Evolutionary conservation across 768 basidiomycete species (phyloP).

Genomic region (Mycena chlorophos): DNA sequence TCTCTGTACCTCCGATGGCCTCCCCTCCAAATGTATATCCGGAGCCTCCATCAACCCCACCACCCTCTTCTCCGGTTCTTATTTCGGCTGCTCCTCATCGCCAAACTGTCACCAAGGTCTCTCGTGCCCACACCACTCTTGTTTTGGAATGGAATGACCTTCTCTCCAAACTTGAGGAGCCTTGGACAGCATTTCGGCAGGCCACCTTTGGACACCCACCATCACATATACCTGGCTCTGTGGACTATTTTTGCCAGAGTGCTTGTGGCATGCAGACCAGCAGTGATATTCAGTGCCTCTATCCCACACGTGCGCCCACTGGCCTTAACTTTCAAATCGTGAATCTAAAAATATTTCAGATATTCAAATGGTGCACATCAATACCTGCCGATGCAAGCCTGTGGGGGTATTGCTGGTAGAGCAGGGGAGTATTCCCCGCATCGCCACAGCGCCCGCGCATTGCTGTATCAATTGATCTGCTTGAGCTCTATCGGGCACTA

Average conservation of each 20-base stretch:
- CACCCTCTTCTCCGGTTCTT: neutral
- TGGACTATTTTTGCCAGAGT: neutral
- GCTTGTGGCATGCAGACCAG: neutral
- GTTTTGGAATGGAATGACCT: neutral
- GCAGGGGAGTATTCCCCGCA: neutral
- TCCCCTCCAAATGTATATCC: neutral
- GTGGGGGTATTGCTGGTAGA: neutral
- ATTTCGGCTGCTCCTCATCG: too few species aligned
- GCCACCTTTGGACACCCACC: neutral
- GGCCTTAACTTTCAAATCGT: neutral
- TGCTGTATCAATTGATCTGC: neutral
- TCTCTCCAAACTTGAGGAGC: neutral
- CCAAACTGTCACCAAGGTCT: too few species aligned
- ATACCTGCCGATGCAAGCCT: neutral
- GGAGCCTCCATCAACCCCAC: neutral
- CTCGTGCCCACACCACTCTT: too few species aligned
- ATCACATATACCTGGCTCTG: neutral
- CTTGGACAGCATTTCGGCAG: neutral
- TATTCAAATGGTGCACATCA: too few species aligned
- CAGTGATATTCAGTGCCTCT: neutral
- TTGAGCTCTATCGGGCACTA: slow-evolving; percentile 19
- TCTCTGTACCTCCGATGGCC: neutral
- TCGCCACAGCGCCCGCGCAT: neutral
- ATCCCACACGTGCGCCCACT: neutral
- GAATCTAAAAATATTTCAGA: neutral